Base-by-base conservation (phyloP, 208 protist species). In the Trypanosoma mega region DNA sequence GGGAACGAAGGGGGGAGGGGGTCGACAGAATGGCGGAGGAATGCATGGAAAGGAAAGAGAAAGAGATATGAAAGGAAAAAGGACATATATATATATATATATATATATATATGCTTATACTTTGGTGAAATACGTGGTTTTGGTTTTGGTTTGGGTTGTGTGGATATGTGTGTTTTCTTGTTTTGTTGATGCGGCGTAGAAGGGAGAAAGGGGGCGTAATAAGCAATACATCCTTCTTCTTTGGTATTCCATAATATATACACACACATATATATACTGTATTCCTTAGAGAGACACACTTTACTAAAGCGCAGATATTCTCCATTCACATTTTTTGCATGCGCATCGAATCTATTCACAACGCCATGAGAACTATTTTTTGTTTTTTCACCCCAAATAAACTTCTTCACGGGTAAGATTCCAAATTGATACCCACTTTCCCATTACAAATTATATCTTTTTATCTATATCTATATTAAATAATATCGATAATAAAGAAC, bases 1-100 rank as follows among this genome's bases (percentile, higher is more conserved):
- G 6, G 11, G 3, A 53, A 29, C 12, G 14, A 51, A 51, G 14
- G 30, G 11, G 30, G 23, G 26, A 27, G n/a, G 8, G 14, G 14
- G 26, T 21, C 18, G 23, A 21, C 30, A 31, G 4, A 27, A 51
- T 30, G 23, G 23, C n/a, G n/a, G 26, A 31, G n/a, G 23, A 51
- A 47, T 39, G 6, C 34, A 39, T 16, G 34, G 34, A 51, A 27
- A 29, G n/a, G 26, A 51, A 27, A 14, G 26, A 16, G 43, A 47
- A 20, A 16, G 5, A 47, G 4, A 16, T 5, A 18, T 5, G 30
- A 3, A 31, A 12, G 12, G 4, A 29, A 51, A 29, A 26, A 29
- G 30, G 14, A 27, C 14, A 31, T 51, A 18, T 51, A 51, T 51
- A 4, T 51, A 51, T 51, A 11, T 26, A 29, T 51, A 31, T 51